Conservation (phyloP, 257 asterid species). For the Schizonepeta tenuifolia region DNA sequence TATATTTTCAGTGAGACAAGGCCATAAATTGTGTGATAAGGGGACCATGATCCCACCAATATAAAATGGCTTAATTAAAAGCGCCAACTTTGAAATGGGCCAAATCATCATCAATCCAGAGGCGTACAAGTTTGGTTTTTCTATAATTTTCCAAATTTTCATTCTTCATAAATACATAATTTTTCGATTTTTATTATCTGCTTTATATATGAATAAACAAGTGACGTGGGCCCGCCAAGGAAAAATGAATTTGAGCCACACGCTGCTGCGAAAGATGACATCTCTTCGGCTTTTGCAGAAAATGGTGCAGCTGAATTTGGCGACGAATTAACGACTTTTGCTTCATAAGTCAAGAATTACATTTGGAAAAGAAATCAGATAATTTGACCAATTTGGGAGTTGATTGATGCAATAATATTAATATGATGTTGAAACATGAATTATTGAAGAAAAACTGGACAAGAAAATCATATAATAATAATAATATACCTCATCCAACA, state of each 20-base stretch:
- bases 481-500: conserved; percentile 90
- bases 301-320: conserved; percentile 14
- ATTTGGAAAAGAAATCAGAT: too few relatives aligned
- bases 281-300: conserved; percentile 28
- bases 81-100: conserved; percentile 36
- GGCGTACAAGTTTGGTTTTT: conserved; percentile 16
- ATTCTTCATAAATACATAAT: too few relatives aligned
- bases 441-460: too few relatives aligned
- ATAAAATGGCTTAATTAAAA: conserved; percentile 24
- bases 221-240: conserved; percentile 37
- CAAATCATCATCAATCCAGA: conserved; percentile 18
- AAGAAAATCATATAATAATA: too few relatives aligned
- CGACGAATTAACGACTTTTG: too few relatives aligned
- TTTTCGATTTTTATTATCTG: too few relatives aligned
- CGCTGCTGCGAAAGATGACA: conserved; percentile 4
- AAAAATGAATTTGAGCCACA: conserved; percentile 44
- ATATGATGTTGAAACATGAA: too few relatives aligned
- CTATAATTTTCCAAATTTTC: not conserved
- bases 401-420: too few relatives aligned
- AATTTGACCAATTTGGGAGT: too few relatives aligned
- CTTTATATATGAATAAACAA: not conserved
- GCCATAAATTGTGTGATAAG: conserved; percentile 16
- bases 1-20: not conserved
- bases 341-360: not conserved
- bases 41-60: conserved; percentile 39